phyloP scores from a whole-genome alignment of 805 yeast species.

The Wickerhamomyces chambardii region DNA sequence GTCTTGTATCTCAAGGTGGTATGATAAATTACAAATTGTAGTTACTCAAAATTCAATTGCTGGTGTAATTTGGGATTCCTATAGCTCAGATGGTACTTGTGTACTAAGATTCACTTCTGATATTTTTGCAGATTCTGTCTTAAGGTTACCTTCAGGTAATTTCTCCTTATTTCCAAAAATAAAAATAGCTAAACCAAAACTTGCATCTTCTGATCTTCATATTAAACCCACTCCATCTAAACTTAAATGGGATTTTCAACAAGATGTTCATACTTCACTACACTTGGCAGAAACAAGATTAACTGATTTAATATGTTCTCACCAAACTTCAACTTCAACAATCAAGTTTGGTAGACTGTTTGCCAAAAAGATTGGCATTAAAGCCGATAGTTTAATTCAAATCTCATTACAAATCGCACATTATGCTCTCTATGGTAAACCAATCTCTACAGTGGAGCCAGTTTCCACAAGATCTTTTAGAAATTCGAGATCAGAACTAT shows the following conservation, averaged over 20 bases:
- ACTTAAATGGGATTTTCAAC: slow-evolving; percentile 26
- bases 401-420: slow-evolving; percentile 87
- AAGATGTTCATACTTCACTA: slow-evolving; percentile 32
- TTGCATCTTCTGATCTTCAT: not conserved
- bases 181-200: slow-evolving; percentile 7
- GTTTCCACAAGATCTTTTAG: slow-evolving; percentile 67
- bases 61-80: slow-evolving; percentile 84
- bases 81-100: slow-evolving; percentile 91
- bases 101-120: slow-evolving; percentile 84
- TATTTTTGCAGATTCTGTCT: slow-evolving; percentile 80
- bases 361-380: slow-evolving; percentile 70
- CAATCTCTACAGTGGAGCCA: slow-evolving; percentile 85
- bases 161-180: slow-evolving; percentile 29
- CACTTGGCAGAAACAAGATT: slow-evolving; percentile 85
- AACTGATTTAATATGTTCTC: slow-evolving; percentile 71
- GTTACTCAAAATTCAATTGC: slow-evolving; percentile 82
- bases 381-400: slow-evolving; percentile 87
- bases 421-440: slow-evolving; percentile 84
- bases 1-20: slow-evolving; percentile 91
- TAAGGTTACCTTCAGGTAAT: slow-evolving; percentile 74
- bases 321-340: slow-evolving; percentile 71
- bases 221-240: slow-evolving; percentile 14
- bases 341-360: slow-evolving; percentile 72
- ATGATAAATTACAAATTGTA: slow-evolving; percentile 80
- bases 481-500: slow-evolving; percentile 62